A percentile compares a stretch with the other conserved stretches of the same genome.
These are phyloP conservation scores for Tephrocybe rancida DNA, from an alignment of 768 basidiomycete species.

Conservation along the genomic window DNA sequence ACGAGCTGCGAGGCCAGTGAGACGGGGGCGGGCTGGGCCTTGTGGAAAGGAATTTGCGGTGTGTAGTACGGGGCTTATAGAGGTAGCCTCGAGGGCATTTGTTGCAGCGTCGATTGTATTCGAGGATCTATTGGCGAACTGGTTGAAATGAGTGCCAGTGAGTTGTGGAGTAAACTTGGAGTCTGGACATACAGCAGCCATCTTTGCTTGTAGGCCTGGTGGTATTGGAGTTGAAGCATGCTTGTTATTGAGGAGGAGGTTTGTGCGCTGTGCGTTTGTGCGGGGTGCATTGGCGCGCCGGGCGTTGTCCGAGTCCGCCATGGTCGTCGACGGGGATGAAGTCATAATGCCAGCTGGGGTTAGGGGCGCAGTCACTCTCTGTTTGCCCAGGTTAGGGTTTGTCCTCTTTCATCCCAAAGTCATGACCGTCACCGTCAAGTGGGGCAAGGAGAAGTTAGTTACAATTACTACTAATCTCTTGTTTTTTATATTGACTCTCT, in stretches of 20 bases:
- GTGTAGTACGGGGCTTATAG: conserved; percentile 20
- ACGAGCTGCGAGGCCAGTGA: conserved; percentile 40
- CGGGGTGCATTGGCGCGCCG: conserved; percentile 20
- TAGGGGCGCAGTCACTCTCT: neutral
- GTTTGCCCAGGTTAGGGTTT: neutral
- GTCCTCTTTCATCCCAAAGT: no score
- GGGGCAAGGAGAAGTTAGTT: conserved; percentile 39
- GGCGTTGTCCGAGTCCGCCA: conserved; percentile 23
- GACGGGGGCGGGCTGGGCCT: conserved; percentile 19
- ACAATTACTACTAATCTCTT: neutral
- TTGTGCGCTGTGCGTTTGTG: conserved; percentile 27
- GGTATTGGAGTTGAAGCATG: conserved; percentile 73
- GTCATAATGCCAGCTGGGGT: conserved; percentile 11
- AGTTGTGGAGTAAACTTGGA: neutral
- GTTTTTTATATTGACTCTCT: conserved; percentile 1
- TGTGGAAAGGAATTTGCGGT: conserved; percentile 19
- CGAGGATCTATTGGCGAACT: conserved; percentile 34
- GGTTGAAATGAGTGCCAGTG: neutral
- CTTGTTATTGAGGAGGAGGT: conserved; percentile 45
- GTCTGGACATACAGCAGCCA: conserved; percentile 70
- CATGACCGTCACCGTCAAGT: conserved; percentile 49
- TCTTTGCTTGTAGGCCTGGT: conserved; percentile 88
- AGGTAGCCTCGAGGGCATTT: conserved; percentile 10
- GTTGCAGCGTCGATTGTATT: conserved; percentile 40
- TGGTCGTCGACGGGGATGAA: conserved; percentile 20